Evolutionary conservation across 495 filamentous ascomycete species (phyloP), one percentile per base, ranked within the genome.

Genomic region (Penicillium mononematosum): DNA sequence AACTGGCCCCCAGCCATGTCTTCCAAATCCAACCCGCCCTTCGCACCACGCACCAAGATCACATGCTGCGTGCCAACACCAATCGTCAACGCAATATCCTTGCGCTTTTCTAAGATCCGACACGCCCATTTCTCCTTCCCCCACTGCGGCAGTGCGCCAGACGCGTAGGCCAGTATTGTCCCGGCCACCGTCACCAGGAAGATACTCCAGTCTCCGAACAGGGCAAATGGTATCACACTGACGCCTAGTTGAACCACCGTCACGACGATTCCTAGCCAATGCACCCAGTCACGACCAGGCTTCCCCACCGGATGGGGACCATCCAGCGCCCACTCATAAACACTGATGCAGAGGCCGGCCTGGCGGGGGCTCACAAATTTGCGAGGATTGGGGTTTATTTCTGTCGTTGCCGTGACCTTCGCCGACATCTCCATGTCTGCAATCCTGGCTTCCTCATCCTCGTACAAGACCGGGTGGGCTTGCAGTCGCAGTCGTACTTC

Each of bases 51-150:
- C 19, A 83, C 69, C 1, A 79, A 67, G 20, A 81, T 70, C 2
- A 65, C 77, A 62, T 80, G 67, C 53, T 74, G 72, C 5, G 54
- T 44, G 19, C 79, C 81, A 57, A 81, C 81, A 0, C 80, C 78
- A 0, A 58, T 56, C 4, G 76, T 81, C 27, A 81, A 39, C 1
- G 66, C 58, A 31, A 74, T 61, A 3, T 59, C 74, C 49, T 73
- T 67, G 2, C 62, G 63, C 12, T 52, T 41, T 14, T 54, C 51
- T 12, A 38, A 14, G 5, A 24, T 54, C 9, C 74, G 75, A 59
- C 75, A 76, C 2, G 72, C 66, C 75, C 75, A 79, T 60, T 80
- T 83, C 67, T 84, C 81, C n/a, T 61, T 50, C 27, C 52, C 60
- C 80, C 78, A 84, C 51, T 84, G 79, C 5, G 69, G 69, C 16